These are phyloP conservation scores for Bathelium albidoporum DNA, from an alignment of 495 filamentous ascomycete genomes.

Conservation along the genomic window DNA sequence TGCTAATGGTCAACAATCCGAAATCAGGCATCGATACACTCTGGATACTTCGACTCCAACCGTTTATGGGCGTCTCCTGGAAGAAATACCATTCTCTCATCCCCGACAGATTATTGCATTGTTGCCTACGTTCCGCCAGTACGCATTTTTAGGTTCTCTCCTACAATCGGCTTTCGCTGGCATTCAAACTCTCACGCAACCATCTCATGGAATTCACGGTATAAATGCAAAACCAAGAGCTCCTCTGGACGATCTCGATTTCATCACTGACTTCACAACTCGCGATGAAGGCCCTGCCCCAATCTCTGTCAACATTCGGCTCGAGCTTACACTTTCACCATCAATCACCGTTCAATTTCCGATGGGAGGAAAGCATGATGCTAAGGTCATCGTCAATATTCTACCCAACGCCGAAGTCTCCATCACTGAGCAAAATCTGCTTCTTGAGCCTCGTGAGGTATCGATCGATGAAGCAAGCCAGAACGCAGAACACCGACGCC, in stretches of 20 bases:
- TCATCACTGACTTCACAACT: conserved; percentile 8
- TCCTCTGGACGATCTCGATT: conserved; percentile 9
- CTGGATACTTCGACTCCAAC: conserved; percentile 57
- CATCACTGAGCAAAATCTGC: conserved; percentile 19
- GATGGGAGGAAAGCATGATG: background rate
- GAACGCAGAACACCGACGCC: conserved; percentile 1
- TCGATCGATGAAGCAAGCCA: background rate
- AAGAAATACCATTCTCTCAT: conserved; percentile 72
- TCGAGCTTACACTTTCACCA: conserved; percentile 11
- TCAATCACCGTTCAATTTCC: conserved; percentile 15
- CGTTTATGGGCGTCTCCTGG: conserved; percentile 56
- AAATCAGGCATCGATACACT: conserved; percentile 52
- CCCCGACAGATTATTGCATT: conserved; percentile 73
- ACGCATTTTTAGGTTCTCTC: conserved; percentile 25
- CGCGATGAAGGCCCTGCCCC: background rate
- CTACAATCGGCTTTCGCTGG: conserved; percentile 17
- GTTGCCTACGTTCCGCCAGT: conserved; percentile 43
- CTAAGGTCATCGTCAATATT: conserved; percentile 19
- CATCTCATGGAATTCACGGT: conserved; percentile 1
- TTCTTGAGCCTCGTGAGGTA: background rate
- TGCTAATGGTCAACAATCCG: conserved; percentile 31
- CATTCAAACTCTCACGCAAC: background rate
- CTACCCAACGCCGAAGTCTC: conserved; percentile 21
- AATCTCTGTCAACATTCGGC: conserved; percentile 14
- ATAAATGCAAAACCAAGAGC: conserved; percentile 11